These are phyloP conservation scores for Daldinia concentrica DNA, from an alignment of 495 filamentous ascomycete genomes.

Conservation along the genomic window DNA sequence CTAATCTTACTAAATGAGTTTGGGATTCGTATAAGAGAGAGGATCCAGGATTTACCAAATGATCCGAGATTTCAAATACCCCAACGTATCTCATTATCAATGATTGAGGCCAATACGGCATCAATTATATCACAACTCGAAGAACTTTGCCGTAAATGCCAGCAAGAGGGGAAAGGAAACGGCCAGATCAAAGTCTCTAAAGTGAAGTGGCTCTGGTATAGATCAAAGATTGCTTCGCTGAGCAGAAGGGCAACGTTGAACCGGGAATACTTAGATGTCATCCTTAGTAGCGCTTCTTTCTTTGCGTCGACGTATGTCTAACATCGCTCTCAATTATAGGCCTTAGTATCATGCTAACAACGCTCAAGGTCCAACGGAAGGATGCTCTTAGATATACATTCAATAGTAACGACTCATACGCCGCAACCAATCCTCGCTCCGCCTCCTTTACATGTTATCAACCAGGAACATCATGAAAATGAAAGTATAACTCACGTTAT, in stretches of 20 bases:
- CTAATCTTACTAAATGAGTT: constrained; percentile 4
- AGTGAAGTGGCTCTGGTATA: constrained; percentile 13
- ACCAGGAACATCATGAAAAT: neutral
- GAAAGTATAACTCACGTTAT: neutral
- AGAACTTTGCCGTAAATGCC: neutral
- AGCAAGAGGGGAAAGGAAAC: neutral
- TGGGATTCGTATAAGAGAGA: constrained; percentile 5
- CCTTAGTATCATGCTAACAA: neutral
- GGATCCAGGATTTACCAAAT: constrained; percentile 1
- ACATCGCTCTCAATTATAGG: neutral
- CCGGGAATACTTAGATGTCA: neutral
- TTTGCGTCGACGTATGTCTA: constrained; percentile 14
- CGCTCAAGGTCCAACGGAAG: constrained; percentile 5
- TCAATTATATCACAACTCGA: constrained; percentile 4
- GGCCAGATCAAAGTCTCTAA: neutral
- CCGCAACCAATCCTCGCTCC: neutral
- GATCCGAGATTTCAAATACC: neutral
- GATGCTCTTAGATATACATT: constrained; percentile 25
- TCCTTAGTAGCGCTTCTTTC: constrained; percentile 2
- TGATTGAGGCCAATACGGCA: neutral
- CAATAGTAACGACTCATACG: constrained; percentile 3
- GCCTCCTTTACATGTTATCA: neutral
- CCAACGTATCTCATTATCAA: neutral
- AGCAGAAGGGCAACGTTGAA: constrained; percentile 12
- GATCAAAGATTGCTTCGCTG: neutral